phyloP scores from a whole-genome alignment of 2,329 filamentous ascomycete species.

The Ilyonectria destructans region DNA sequence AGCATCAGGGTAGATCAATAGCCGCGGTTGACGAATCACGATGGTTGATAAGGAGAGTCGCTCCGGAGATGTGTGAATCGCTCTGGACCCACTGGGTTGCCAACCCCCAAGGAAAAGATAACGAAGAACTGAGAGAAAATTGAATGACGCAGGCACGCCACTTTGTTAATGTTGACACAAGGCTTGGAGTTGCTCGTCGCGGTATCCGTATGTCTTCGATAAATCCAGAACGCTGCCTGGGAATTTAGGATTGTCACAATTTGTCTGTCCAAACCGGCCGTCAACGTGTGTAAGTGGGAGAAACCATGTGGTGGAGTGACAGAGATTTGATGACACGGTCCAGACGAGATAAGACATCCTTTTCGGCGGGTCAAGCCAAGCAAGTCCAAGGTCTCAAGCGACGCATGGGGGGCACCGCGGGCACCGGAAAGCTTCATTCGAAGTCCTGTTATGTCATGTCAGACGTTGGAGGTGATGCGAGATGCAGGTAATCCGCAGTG shows the following conservation, averaged over 20 bases:
- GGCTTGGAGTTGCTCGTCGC: not conserved
- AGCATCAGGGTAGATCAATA: slow-evolving; percentile 40
- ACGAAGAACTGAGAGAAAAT: slow-evolving; percentile 9
- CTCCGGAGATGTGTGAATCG: slow-evolving; percentile 49
- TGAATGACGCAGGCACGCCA: not conserved
- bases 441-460: not conserved
- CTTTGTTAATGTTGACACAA: not conserved
- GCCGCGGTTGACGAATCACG: slow-evolving; percentile 46
- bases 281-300: not conserved
- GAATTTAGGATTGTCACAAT: not conserved
- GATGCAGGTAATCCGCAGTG: not conserved
- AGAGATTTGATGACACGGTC: not conserved
- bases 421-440: not conserved
- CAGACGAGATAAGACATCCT: not conserved
- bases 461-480: not conserved
- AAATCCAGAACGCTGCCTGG: not conserved
- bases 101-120: slow-evolving; percentile 24
- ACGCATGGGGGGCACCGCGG: not conserved
- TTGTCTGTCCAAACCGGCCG: not conserved
- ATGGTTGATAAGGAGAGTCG: slow-evolving; percentile 39
- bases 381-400: not conserved
- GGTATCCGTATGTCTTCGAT: not conserved
- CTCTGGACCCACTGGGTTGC: slow-evolving; percentile 35
- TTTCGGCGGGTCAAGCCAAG: not conserved
- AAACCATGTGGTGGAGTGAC: not conserved